Base-by-base conservation (phyloP, 176 grass and related monocot species). In the Oryza australiensis region DNA sequence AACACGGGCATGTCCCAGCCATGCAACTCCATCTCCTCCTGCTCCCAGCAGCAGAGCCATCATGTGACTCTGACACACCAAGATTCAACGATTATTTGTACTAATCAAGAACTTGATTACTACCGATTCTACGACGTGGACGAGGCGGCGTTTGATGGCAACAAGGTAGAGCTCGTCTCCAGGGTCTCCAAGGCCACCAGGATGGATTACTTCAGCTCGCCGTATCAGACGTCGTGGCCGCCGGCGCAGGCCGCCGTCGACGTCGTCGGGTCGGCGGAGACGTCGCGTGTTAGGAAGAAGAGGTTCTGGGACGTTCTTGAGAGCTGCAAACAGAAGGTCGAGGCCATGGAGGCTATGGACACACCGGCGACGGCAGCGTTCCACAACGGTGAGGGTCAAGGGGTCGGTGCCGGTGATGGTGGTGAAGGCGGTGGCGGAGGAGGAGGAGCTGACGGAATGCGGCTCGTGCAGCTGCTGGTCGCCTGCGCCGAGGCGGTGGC, bases 401-500 rank as follows among this genome's bases (percentile, higher is more conserved):
- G 28, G 7, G 14, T 9, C 2, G 42, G 26, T 8, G 11, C 22
- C 1, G 5, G 12, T 1, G 26, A 28, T 0, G 60, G 18, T 0
- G 70, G 63, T 0, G 55, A 15, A 0, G 26, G 34, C 0, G 60
- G 26, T 0, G 70, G 63, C 0, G 55, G 24, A 0, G 77, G 72
- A 1, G 64, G 59, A 3, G 83, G 68, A 18, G 88, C 73, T 2
- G 86, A 83, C 1, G 86, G 88, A 29, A 88, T 94, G 92, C 75
- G 83, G 8, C 88, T 94, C 30, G 86, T 94, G 40, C 92, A 90
- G 71, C 83, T 94, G 0, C 88, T 94, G 2, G 89, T 94, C 1
- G 86, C 92, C 11, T 94, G 92, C 80, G 92, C 92, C 4, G 92
- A 94, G 92, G 92, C 92, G 32, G 92, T 91, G 62, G 88, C 88